Evolutionary conservation across 257 asterid genomes (phyloP).

Genomic region (Asclepias syriaca): DNA sequence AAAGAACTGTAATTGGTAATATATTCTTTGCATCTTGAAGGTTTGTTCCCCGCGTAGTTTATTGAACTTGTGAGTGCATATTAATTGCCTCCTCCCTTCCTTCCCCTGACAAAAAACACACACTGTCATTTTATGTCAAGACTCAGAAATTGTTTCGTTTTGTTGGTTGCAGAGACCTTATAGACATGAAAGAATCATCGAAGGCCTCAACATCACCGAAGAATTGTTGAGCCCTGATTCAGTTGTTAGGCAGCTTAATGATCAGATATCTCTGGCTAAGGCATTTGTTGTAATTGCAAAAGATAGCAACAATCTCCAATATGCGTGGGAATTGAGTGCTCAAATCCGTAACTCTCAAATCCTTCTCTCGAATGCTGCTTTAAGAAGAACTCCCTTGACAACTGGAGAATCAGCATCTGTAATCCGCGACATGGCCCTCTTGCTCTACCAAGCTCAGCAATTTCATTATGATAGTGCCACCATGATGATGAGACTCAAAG

Average conservation of each 20-base stretch:
- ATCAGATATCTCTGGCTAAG: slow-evolving; percentile 49
- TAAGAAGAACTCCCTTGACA: slow-evolving; percentile 39
- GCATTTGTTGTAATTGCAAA: slow-evolving; percentile 42
- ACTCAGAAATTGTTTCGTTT: background rate
- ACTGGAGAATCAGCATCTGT: slow-evolving; percentile 33
- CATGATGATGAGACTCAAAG: slow-evolving; percentile 46
- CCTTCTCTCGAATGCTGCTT: slow-evolving; percentile 42
- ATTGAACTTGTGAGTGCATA: background rate
- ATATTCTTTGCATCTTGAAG: background rate
- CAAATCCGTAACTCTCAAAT: slow-evolving; percentile 42
- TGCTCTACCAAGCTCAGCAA: slow-evolving; percentile 46
- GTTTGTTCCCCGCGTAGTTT: background rate
- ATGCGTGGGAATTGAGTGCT: slow-evolving; percentile 49
- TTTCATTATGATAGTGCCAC: slow-evolving; percentile 43
- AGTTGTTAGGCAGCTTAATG: slow-evolving; percentile 38
- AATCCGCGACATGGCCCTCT: slow-evolving; percentile 41
- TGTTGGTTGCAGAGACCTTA: slow-evolving; percentile 29
- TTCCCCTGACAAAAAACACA: too few species aligned
- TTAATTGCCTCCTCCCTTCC: background rate
- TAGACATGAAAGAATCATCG: slow-evolving; percentile 30
- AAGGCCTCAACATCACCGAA: slow-evolving; percentile 39
- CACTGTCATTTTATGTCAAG: background rate
- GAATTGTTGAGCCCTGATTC: slow-evolving; percentile 42
- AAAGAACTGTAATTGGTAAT: background rate
- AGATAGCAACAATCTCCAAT: slow-evolving; percentile 41